These are phyloP conservation scores for Penicillium sp. DNA, from an alignment of 2,329 filamentous ascomycete species.

Conservation along the genomic window DNA sequence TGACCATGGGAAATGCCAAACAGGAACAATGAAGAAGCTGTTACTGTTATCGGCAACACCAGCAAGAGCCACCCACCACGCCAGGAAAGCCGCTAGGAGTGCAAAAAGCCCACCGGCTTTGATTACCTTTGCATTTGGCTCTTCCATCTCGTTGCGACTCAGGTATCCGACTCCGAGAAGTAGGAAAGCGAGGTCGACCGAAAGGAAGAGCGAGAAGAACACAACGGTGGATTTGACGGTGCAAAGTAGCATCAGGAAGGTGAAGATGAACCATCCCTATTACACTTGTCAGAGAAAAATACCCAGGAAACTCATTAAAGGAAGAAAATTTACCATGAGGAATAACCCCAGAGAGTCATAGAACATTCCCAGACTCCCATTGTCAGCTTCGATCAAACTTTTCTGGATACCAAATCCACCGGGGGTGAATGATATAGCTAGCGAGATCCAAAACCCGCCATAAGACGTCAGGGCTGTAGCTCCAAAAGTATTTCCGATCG, in stretches of 20 bases:
- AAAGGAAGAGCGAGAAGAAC: slow-evolving; percentile 72
- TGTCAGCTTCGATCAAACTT: slow-evolving; percentile 38
- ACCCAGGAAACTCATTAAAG: not conserved
- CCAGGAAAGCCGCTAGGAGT: slow-evolving; percentile 71
- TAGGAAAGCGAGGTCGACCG: slow-evolving; percentile 69
- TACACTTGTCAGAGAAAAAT: not conserved
- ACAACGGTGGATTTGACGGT: slow-evolving; percentile 72
- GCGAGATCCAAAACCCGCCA: slow-evolving; percentile 75
- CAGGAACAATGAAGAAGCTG: slow-evolving; percentile 86
- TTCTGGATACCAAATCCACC: slow-evolving; percentile 61
- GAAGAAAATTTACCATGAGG: slow-evolving; percentile 50
- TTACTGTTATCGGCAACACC: slow-evolving; percentile 66
- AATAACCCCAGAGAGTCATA: slow-evolving; percentile 67
- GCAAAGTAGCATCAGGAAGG: slow-evolving; percentile 66
- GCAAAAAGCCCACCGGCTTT: slow-evolving; percentile 74
- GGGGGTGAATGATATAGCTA: slow-evolving; percentile 67
- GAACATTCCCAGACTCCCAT: slow-evolving; percentile 41
- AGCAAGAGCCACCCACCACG: slow-evolving; percentile 82
- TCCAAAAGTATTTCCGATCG: slow-evolving; percentile 76
- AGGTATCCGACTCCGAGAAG: slow-evolving; percentile 65
- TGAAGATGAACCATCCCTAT: slow-evolving; percentile 75
- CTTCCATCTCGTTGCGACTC: slow-evolving; percentile 45
- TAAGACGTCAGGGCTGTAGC: slow-evolving; percentile 74
- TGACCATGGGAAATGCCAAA: slow-evolving; percentile 90
- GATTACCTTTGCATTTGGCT: slow-evolving; percentile 37